Evolutionary conservation across 371 early-diverging fungal genomes (phyloP).

Genomic region (Syncephalis plumigaleata): DNA sequence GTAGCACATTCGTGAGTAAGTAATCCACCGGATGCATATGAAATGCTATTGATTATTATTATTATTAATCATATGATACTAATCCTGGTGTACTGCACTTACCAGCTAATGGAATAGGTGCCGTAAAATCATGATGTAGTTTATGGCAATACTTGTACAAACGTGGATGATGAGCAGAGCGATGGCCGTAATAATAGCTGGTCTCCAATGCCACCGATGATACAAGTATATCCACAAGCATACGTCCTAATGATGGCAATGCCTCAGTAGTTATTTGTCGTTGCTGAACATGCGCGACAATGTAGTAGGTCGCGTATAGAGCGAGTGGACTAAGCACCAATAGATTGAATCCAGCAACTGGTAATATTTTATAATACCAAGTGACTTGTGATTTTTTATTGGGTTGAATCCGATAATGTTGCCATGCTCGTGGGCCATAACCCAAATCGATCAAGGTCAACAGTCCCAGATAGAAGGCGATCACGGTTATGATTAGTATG

Average conservation of each 20-base stretch:
- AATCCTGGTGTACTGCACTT: conserved; percentile 3
- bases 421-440: conserved; percentile 11
- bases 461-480: too few species aligned
- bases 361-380: conserved; percentile 12
- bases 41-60: conserved; percentile 9
- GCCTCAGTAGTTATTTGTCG: conserved; percentile 10
- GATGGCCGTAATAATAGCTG: conserved; percentile 33
- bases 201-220: conserved; percentile 33
- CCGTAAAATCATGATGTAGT: conserved; percentile 36
- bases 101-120: conserved; percentile 35
- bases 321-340: conserved; percentile 13
- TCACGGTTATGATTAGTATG: too few species aligned
- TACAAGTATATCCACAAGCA: conserved; percentile 21
- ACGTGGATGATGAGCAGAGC: conserved; percentile 24
- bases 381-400: conserved; percentile 12
- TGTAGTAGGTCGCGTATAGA: conserved; percentile 6
- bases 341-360: conserved; percentile 14
- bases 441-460: conserved; percentile 10
- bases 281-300: conserved; percentile 9
- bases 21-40: conserved; percentile 41
- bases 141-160: conserved; percentile 34
- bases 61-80: not conserved
- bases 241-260: conserved; percentile 9
- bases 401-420: conserved; percentile 17
- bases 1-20: conserved; percentile 23